Base-by-base conservation (phyloP, 2,329 filamentous ascomycete genomes). In the Teratosphaeria nubilosa region DNA sequence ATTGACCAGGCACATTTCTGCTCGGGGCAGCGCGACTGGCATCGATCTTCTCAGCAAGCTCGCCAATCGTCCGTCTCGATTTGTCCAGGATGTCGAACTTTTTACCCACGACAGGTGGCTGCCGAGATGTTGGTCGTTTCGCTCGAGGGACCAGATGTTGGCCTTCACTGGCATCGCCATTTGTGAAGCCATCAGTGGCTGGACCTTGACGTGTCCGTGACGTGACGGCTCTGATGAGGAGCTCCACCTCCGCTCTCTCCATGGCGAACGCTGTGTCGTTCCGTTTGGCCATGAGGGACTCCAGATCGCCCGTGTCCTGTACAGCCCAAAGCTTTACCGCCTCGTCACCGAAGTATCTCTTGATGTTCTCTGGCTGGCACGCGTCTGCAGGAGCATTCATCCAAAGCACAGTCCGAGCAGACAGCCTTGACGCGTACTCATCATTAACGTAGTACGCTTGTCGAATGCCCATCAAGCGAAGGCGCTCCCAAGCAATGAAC, bases 41-140 rank as follows among this genome's bases (percentile, higher is more conserved):
- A 56, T 78, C 80, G 50, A 90, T 86, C 62, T 86, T 81, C 3
- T 88, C 87, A 51, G 86, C 84, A 45, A 95, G 79, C 53, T 86
- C 84, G 54, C 85, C 82, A 54, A 96, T 81, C 69, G 90, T 85
- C 1, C 80, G 79, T 48, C 92, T 86, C 60, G 86, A 87, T 82
- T 88, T 95, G 61, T 92, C 85, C 70, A 99, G 95, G 0, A 90
- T 91, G 73, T 97, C 91, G n/a, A 94, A 87, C 72, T 94, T 92
- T 65, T 87, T 82, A 61, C 90, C 87, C 62, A 91, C 79, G 32
- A 95, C 72, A 5, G 81, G 78, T 66, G 86, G 87, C 55, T 84
- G 76, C 34, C 84, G 82, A 67, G 94, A 87, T 2, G 86, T 84
- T 1, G 91, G 91, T 25, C 69, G 58, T 13, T 63, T 56, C 7